A percentile compares a stretch with the other conserved stretches of the same genome.
phyloP scores from a whole-genome alignment of 768 basidiomycete genomes.

The Royoungia palumana region DNA sequence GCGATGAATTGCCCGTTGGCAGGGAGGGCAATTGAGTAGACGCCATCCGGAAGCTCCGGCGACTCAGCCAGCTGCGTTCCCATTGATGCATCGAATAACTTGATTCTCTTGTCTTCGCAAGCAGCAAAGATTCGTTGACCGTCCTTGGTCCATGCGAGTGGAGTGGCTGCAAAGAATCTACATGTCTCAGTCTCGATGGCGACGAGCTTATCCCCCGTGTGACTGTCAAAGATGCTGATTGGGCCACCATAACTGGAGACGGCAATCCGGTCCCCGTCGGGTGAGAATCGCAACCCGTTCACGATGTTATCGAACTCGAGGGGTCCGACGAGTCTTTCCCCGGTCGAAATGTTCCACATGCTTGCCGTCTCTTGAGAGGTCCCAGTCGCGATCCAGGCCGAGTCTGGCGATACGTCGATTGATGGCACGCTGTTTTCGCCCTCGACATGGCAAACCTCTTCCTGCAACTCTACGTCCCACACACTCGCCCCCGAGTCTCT shows the following conservation, averaged over 20 bases:
- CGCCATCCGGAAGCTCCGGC: too few relatives aligned
- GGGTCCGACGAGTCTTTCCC: neutral
- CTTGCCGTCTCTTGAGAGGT: neutral
- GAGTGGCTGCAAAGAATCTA: neutral
- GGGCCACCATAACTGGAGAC: neutral
- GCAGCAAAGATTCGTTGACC: neutral
- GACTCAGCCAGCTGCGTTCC: neutral
- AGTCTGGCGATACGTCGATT: neutral
- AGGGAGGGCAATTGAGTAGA: too few relatives aligned
- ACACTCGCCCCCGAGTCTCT: neutral
- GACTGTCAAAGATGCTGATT: neutral
- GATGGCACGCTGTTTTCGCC: too few relatives aligned
- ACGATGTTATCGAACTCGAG: neutral
- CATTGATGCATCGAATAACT: neutral
- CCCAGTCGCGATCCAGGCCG: constrained; percentile 1
- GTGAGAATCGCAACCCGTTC: neutral
- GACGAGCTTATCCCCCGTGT: neutral
- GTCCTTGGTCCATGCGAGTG: neutral
- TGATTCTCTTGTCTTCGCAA: neutral
- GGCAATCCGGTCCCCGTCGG: neutral
- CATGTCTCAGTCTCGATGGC: neutral
- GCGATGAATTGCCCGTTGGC: too few relatives aligned
- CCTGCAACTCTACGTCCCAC: neutral
- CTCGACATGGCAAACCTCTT: neutral
- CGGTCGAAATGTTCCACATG: neutral